Conservation (phyloP, 2,329 filamentous ascomycete genomes). For the Coniochaeta hoffmannii region DNA sequence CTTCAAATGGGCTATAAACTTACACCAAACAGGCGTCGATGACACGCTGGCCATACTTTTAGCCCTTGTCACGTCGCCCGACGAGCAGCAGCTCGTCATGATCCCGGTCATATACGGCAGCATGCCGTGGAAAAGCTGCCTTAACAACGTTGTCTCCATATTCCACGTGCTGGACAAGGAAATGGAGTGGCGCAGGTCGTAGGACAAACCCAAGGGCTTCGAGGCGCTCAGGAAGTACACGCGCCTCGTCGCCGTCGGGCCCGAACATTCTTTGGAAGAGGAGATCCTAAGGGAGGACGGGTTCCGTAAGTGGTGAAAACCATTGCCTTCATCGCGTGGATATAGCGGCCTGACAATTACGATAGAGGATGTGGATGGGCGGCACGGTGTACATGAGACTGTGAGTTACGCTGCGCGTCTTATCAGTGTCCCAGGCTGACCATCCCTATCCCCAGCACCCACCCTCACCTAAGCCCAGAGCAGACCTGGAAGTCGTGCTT, state of each 20-base stretch:
- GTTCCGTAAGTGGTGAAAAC: slow-evolving; percentile 74
- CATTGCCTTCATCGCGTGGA: no score
- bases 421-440: no score
- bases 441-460: no score
- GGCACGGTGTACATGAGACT: slow-evolving; percentile 71
- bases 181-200: slow-evolving; percentile 68
- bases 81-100: slow-evolving; percentile 80
- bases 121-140: slow-evolving; percentile 76
- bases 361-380: slow-evolving; percentile 65
- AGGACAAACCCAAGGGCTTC: slow-evolving; percentile 64
- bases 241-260: slow-evolving; percentile 80
- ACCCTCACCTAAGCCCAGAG: slow-evolving; percentile 64
- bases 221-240: slow-evolving; percentile 63
- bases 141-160: slow-evolving; percentile 80
- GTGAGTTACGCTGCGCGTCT: no score
- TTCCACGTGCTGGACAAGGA: slow-evolving; percentile 92
- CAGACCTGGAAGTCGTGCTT: slow-evolving; percentile 70
- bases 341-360: no score
- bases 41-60: slow-evolving; percentile 85
- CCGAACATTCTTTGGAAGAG: slow-evolving; percentile 78
- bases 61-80: slow-evolving; percentile 70
- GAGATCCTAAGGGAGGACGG: slow-evolving; percentile 74
- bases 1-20: no score
- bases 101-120: slow-evolving; percentile 93
- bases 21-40: slow-evolving; percentile 88